Base-by-base conservation (phyloP, 345 rosid species). In the Acer campestre region DNA sequence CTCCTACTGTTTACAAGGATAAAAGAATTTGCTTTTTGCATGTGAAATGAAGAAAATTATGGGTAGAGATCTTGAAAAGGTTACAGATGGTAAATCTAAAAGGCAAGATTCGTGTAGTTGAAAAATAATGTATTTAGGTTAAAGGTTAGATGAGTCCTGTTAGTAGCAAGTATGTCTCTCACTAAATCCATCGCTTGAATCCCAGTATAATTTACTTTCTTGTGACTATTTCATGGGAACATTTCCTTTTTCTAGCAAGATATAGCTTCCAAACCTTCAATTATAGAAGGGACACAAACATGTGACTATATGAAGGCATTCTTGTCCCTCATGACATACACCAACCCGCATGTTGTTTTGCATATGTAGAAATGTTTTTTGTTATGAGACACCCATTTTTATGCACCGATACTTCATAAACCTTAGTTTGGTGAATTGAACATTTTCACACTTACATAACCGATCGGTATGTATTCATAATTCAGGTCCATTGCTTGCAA, bases 401-500 rank as follows among this genome's bases (percentile, higher is more conserved):
- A 12, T 22, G 16, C 38, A 10, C 31, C 20, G 20, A 22, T 25
- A 4, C 25, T 0, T 27, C 35, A 44, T 17, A n/a, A 22, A 6
- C 22, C 10, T 44, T 56, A 56, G 61, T 59, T 20, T 61, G n/a
- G 25, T 61, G 58, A 27, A 62, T 62, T 44, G 42, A 49, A 29
- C 31, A 27, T 16, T 17, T 44, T 42, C 22, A 14, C 67, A 7
- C 35, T 25, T 61, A 42, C 25, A 23, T 62, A 56, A 79, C 65
- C 22, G 67, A 66, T 63, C 46, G 10, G 29, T 35, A 27, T 48
- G 18, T n/a, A 63, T 67, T 67, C 61, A 56, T 79, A 38, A 46
- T 67, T 67, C 67, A 96, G 99, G 94, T 96, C 71, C 98, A 94
- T 80, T 96, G 98, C 85, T 88, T 96, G 90, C 99, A 96, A 77